Evolutionary conservation across 1,284 basidiomycete genomes (phyloP).

Genomic region (Leccinum griseonigrum): DNA sequence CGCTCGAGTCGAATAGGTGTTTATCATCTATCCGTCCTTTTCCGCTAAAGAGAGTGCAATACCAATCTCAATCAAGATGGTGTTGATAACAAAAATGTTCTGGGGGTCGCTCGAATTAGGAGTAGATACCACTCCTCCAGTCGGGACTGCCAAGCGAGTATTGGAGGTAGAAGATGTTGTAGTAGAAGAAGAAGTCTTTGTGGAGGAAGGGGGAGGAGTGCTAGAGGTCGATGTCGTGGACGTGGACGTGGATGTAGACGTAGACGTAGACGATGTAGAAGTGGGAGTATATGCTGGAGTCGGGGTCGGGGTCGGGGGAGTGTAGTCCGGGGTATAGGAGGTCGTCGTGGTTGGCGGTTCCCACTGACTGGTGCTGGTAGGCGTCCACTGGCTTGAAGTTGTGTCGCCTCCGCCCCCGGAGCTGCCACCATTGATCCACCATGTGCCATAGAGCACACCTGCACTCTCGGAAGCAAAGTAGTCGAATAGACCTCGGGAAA

Average conservation of each 20-base stretch:
- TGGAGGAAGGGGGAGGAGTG: conserved; percentile 25
- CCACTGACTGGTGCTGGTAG: conserved; percentile 19
- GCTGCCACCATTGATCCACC: conserved; percentile 48
- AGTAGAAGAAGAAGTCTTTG: conserved; percentile 16
- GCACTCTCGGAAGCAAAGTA: conserved; percentile 46
- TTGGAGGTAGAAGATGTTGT: conserved; percentile 17
- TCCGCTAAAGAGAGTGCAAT: conserved; percentile 27
- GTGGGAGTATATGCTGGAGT: conserved; percentile 29
- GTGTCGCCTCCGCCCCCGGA: conserved; percentile 25
- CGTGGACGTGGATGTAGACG: conserved; percentile 1
- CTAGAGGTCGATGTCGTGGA: conserved; percentile 3
- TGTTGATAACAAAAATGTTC: conserved; percentile 36
- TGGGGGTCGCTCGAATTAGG: conserved; percentile 25
- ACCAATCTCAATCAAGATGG: conserved; percentile 40
- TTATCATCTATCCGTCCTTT: conserved; percentile 3
- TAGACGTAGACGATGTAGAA: conserved; percentile 17
- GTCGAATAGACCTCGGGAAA: conserved; percentile 72
- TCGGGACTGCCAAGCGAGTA: conserved; percentile 32
- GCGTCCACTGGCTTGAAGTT: conserved; percentile 25
- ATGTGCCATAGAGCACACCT: conserved; percentile 60
- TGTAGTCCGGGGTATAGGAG: conserved; percentile 15
- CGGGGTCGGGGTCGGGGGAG: conserved; percentile 21
- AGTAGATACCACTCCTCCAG: conserved; percentile 18
- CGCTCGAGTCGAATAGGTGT: neutral
- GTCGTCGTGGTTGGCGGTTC: conserved; percentile 21